Base-by-base conservation (phyloP, 805 yeast genomes). In the Kazachstania taianensis region DNA sequence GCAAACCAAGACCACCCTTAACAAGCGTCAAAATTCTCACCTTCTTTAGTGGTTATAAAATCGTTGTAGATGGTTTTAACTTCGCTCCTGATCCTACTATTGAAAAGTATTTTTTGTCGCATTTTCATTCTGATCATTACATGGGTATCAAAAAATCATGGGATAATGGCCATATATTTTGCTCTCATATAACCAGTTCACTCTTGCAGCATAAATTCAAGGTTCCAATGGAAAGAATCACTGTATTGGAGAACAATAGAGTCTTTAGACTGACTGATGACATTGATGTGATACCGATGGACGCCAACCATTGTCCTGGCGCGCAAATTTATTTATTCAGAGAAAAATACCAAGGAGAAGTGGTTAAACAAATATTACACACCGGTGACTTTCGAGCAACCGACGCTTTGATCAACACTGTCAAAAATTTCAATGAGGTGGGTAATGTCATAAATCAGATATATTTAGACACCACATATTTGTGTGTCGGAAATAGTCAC, bases 241-340 rank as follows among this genome's bases (percentile, higher is more conserved):
- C 63, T 2, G 49, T 52, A 2, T 43, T 75, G 3, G 69, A 70
- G 1, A 58, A 73, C 44, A 59, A 74, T 25, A 54, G 57, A 33
- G 51, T 62, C 13, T 46, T 62, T 32, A 55, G 59, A 24, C 51
- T 70, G 5, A 61, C 59, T 0, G 68, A 73, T 12, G 60, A 59
- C 14, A 62, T 70, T 0, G 65, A 65, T 24, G 86, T 85, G 0
- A 70, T 76, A 0, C 63, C 78, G 9, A 58, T 80, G 5, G 86
- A 83, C 46, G 98, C 97, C 0, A 89, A 92, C 48, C 98, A 92
- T 59, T 92, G 98, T 57, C 98, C 98, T 1, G 98, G 98, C 2
- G 84, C 96, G 3, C 84, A 75, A 0, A 71, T 92, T 0, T 81
- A 87, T 41, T 57, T 86, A 9, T 81, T 84, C 48, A 79, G 78